Evolutionary conservation across 768 basidiomycete genomes (phyloP).

Genomic region (Russula brevipes): DNA sequence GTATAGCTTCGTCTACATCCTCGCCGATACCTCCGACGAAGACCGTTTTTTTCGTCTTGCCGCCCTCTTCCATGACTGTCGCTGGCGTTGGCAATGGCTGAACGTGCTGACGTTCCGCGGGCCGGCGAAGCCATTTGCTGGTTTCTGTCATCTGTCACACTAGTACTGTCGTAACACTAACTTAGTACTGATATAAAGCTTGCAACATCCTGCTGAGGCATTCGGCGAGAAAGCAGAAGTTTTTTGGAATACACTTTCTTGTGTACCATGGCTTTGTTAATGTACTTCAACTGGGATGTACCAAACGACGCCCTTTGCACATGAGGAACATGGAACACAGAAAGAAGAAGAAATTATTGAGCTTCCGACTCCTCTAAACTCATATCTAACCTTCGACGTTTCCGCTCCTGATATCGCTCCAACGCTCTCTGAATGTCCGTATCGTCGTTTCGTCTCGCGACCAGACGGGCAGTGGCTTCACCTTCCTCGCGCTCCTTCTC

Average conservation of each 20-base stretch:
- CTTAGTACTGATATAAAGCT: too few relatives aligned
- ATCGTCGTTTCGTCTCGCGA: slow-evolving; percentile 73
- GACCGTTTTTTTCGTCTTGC: slow-evolving; percentile 79
- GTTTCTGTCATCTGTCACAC: neutral
- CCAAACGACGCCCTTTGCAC: neutral
- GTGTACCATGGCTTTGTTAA: neutral
- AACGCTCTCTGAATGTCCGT: slow-evolving; percentile 67
- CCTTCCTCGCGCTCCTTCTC: slow-evolving; percentile 57
- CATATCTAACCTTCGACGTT: slow-evolving; percentile 65
- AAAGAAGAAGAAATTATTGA: neutral
- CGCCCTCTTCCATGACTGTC: slow-evolving; percentile 67
- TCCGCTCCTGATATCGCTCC: slow-evolving; percentile 72
- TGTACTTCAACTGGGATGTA: neutral
- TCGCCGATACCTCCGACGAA: slow-evolving; percentile 81
- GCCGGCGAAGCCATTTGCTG: neutral
- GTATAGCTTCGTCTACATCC: slow-evolving; percentile 70
- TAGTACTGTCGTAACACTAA: too few relatives aligned
- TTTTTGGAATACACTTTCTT: too few relatives aligned
- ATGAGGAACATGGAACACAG: neutral
- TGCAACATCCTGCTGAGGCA: too few relatives aligned
- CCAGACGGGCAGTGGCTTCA: slow-evolving; percentile 58
- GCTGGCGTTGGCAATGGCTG: neutral
- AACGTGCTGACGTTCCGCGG: neutral
- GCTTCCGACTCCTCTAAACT: slow-evolving; percentile 8
- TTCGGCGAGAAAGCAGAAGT: too few relatives aligned